These are phyloP conservation scores for Leccinum sublutescens DNA, from an alignment of 768 basidiomycete species.

Conservation along the genomic window DNA sequence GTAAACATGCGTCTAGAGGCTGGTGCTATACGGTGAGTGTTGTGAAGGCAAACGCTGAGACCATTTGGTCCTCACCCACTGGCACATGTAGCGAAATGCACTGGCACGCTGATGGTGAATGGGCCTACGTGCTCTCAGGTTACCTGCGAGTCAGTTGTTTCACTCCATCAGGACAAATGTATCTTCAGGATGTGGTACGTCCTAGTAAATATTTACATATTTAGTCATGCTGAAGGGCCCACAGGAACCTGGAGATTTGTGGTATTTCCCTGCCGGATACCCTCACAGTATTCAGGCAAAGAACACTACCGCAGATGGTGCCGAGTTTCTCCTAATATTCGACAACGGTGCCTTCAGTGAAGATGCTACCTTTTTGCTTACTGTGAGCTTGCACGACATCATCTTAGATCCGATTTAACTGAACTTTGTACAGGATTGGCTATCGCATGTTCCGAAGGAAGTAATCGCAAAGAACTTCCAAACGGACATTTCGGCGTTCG, in stretches of 20 bases:
- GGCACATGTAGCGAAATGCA: constrained; percentile 37
- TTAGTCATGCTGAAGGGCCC: constrained; percentile 12
- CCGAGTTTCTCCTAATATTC: constrained; percentile 52
- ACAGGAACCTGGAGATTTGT: constrained; percentile 44
- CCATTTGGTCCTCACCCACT: constrained; percentile 6
- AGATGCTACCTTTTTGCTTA: constrained; percentile 53
- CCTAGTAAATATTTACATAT: constrained; percentile 8
- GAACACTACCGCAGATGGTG: constrained; percentile 43
- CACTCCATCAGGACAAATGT: constrained; percentile 51
- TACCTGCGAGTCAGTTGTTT: constrained; percentile 48
- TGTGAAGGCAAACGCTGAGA: neutral
- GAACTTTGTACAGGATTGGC: constrained; percentile 51
- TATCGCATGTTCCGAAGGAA: constrained; percentile 57
- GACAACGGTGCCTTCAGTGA: constrained; percentile 49
- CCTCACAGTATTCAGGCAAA: constrained; percentile 58
- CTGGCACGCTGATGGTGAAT: constrained; percentile 45
- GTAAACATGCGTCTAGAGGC: constrained; percentile 43
- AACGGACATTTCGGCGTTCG: constrained; percentile 43
- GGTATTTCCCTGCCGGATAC: constrained; percentile 58
- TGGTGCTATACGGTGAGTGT: constrained; percentile 40
- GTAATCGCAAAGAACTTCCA: constrained; percentile 68
- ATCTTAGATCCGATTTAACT: neutral
- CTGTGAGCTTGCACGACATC: constrained; percentile 9
- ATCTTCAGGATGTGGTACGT: constrained; percentile 52
- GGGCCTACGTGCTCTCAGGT: constrained; percentile 55